phyloP scores from a whole-genome alignment of 1,284 basidiomycete genomes.

The Ustilago sp. region DNA sequence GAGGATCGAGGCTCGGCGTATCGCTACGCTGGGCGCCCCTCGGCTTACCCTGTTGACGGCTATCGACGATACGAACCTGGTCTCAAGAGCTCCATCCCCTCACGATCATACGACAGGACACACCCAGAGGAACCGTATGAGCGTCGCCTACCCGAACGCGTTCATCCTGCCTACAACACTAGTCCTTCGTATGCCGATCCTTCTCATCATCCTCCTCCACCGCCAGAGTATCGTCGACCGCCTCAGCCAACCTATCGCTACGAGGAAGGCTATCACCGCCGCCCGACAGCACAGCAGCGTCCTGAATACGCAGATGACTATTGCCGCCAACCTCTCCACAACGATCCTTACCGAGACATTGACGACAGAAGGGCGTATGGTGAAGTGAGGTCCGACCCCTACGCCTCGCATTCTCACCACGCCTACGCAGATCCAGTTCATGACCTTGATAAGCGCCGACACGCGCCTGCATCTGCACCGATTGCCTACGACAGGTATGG shows the following conservation, averaged over 20 bases:
- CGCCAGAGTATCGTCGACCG: slow-evolving; percentile 29
- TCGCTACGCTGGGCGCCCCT: slow-evolving; percentile 32
- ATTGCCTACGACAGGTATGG: slow-evolving; percentile 29
- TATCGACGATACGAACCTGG: slow-evolving; percentile 31
- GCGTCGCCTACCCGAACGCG: slow-evolving; percentile 28
- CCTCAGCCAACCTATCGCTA: slow-evolving; percentile 30
- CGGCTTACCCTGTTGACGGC: slow-evolving; percentile 26
- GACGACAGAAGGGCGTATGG: slow-evolving; percentile 26
- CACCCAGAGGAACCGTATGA: slow-evolving; percentile 30
- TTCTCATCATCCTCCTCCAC: slow-evolving; percentile 20
- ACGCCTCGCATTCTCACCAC: slow-evolving; percentile 29
- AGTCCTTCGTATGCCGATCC: slow-evolving; percentile 32
- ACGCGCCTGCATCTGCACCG: slow-evolving; percentile 14
- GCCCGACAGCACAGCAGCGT: slow-evolving; percentile 15
- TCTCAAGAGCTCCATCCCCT: slow-evolving; percentile 27
- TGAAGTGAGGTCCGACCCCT: slow-evolving; percentile 20
- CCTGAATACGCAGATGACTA: slow-evolving; percentile 24
- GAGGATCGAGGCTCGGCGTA: slow-evolving; percentile 38
- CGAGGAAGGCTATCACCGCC: slow-evolving; percentile 29
- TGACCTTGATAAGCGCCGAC: slow-evolving; percentile 29
- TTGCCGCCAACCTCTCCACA: slow-evolving; percentile 28
- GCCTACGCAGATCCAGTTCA: slow-evolving; percentile 19
- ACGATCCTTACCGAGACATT: slow-evolving; percentile 18
- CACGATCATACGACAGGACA: slow-evolving; percentile 25
- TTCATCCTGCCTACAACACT: slow-evolving; percentile 42